Base-by-base conservation (phyloP, 2,329 filamentous ascomycete genomes). In the Penicillium janthinellum region DNA sequence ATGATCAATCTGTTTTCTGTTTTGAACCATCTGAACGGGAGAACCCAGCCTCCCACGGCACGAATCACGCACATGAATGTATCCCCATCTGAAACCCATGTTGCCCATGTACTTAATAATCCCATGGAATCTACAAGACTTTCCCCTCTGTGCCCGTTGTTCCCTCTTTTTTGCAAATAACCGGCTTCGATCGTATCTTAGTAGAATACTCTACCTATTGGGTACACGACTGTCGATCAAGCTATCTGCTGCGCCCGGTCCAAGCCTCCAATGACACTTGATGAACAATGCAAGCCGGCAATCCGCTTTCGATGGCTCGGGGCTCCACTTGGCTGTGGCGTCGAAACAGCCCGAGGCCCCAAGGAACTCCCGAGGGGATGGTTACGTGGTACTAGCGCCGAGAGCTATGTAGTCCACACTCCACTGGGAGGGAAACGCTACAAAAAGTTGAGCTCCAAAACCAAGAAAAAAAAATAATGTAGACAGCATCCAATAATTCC, bases 11-110 rank as follows among this genome's bases (percentile, higher is more conserved):
- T 31, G 60, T 48, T 55, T 58, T 22, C 3, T 39, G 61, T 45
- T 56, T 39, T 48, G 60, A 64, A 57, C 44, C 22, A 41, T 54
- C 57, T 63, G 44, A 44, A 54, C 28, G 48, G 45, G 60, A 37
- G 53, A 42, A 56, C 25, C 44, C 49, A 20, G 54, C 15, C 56
- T 58, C 61, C 35, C 50, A 31, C 57, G 59, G 65, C 60, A 68
- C 45, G 62, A 68, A 20, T 57, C 25, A 64, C 61, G 60, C 58
- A 65, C 52, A 34, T 47, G 44, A 47, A 47, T 47, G 42, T 55
- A 22, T 17, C 54, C 39, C 53, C 53, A 25, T 31, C 37, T 54
- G n/a, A 58, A 28, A 50, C 38, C 38, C 22, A 22, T 22, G 22
- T 22, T 22, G 22, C 22, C 17, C 51, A 57, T 62, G 48, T 58